Conservation (phyloP, 2,329 filamentous ascomycete genomes). For the Aspergillus fijiensis region DNA sequence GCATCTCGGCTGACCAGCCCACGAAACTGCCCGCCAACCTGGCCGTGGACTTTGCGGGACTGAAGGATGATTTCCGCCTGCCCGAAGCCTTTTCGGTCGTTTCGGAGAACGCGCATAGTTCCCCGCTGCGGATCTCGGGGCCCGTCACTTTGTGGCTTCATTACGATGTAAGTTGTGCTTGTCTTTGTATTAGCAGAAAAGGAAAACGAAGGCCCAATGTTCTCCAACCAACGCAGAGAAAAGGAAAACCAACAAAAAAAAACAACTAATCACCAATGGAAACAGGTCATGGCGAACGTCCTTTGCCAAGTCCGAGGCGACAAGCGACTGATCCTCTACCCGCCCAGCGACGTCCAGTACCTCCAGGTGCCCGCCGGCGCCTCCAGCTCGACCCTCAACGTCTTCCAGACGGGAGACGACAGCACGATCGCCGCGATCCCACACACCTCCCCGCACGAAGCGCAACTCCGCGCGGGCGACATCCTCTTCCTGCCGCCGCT, state of each 20-base stretch:
- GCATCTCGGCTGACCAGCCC: constrained; percentile 69
- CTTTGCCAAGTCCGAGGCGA: constrained; percentile 75
- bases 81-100: constrained; percentile 63
- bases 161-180: constrained; percentile 63
- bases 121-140: constrained; percentile 75
- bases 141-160: constrained; percentile 86
- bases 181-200: not conserved
- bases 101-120: constrained; percentile 68
- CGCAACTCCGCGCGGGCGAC: constrained; percentile 67
- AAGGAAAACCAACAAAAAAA: too few relatives aligned
- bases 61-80: constrained; percentile 69
- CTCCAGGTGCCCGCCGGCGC: constrained; percentile 72
- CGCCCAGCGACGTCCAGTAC: constrained; percentile 68
- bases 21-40: constrained; percentile 69
- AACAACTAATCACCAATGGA: constrained; percentile 6
- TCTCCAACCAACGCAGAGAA: not conserved
- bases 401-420: constrained; percentile 54
- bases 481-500: constrained; percentile 77
- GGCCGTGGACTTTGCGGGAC: constrained; percentile 66
- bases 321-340: constrained; percentile 75
- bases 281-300: constrained; percentile 78
- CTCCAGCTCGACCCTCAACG: constrained; percentile 75
- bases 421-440: constrained; percentile 55
- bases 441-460: constrained; percentile 67
- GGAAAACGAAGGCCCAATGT: too few relatives aligned